Evolutionary conservation across 371 early-diverging fungal genomes (phyloP).

Genomic region (Mucor plumbeus): DNA sequence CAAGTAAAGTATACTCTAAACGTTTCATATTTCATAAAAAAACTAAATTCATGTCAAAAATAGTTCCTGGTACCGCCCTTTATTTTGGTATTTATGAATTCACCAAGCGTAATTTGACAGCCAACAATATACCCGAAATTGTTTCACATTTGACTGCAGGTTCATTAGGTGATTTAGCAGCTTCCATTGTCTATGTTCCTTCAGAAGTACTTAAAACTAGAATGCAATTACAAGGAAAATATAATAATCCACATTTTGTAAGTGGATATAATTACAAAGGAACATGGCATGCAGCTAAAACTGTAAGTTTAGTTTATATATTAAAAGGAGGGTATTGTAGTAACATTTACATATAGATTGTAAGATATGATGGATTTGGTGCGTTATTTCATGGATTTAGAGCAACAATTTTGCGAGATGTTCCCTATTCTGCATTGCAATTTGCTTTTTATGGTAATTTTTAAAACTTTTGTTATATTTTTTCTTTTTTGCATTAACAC

Average conservation of each 20-base stretch:
- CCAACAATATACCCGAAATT: conserved; percentile 61
- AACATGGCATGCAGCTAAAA: conserved; percentile 74
- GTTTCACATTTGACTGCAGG: conserved; percentile 74
- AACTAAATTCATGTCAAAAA: background rate
- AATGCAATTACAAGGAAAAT: conserved; percentile 81
- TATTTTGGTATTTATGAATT: conserved; percentile 83
- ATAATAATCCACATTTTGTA: conserved; percentile 78
- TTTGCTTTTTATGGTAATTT: conserved; percentile 74
- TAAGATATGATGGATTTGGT: conserved; percentile 68
- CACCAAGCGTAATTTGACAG: conserved; percentile 68
- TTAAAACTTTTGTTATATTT: background rate
- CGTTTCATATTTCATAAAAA: background rate
- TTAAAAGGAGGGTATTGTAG: background rate
- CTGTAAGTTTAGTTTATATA: conserved; percentile 39
- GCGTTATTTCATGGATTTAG: conserved; percentile 73
- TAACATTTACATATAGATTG: conserved; percentile 47
- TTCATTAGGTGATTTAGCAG: conserved; percentile 75
- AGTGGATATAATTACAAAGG: conserved; percentile 78
- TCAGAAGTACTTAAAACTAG: conserved; percentile 83
- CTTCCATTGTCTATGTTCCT: conserved; percentile 77
- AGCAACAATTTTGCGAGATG: conserved; percentile 72
- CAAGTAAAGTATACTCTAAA: conserved; percentile 44
- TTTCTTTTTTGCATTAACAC: background rate
- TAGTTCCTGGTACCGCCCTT: conserved; percentile 69
- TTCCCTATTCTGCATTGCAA: conserved; percentile 76